Evolutionary conservation across 768 basidiomycete species (phyloP).

Genomic region (Guyanaporus albipodus): DNA sequence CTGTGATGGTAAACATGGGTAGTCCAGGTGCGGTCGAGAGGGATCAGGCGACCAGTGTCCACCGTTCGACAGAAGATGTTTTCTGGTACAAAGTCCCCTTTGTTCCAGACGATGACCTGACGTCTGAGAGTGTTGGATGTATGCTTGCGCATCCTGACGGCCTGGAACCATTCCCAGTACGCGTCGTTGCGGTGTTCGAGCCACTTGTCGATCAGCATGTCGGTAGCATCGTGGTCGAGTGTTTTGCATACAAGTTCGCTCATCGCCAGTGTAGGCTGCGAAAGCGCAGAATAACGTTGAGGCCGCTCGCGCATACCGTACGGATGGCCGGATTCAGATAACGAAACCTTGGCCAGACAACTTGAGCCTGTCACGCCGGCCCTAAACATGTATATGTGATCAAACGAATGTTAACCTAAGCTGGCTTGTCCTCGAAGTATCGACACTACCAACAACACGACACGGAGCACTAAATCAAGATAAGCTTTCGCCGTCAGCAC

Average conservation of each 20-base stretch:
- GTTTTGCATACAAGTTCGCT: conserved; percentile 78
- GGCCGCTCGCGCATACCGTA: conserved; percentile 19
- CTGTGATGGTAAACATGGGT: conserved; percentile 78
- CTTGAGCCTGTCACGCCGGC: conserved; percentile 14
- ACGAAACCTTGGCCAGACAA: not conserved
- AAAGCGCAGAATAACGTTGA: conserved; percentile 57
- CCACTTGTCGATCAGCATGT: conserved; percentile 81
- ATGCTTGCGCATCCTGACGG: conserved; percentile 63
- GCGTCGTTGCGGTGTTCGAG: conserved; percentile 73
- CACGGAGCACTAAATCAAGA: not conserved
- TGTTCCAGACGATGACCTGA: conserved; percentile 48
- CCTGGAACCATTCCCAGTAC: conserved; percentile 74
- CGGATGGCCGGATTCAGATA: conserved; percentile 15
- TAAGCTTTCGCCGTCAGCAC: not conserved
- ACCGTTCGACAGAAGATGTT: conserved; percentile 78
- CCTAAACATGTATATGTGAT: conserved; percentile 21
- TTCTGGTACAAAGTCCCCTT: conserved; percentile 74
- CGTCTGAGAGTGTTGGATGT: conserved; percentile 49
- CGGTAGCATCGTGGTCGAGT: conserved; percentile 70
- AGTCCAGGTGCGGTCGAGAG: conserved; percentile 78
- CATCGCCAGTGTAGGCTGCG: conserved; percentile 65
- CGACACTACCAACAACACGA: not conserved
- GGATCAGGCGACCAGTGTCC: conserved; percentile 73
- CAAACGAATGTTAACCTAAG: conserved; percentile 11
- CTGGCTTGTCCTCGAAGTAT: not conserved